phyloP scores from a whole-genome alignment of 176 grass and related monocot species.

The Otatea glauca region DNA sequence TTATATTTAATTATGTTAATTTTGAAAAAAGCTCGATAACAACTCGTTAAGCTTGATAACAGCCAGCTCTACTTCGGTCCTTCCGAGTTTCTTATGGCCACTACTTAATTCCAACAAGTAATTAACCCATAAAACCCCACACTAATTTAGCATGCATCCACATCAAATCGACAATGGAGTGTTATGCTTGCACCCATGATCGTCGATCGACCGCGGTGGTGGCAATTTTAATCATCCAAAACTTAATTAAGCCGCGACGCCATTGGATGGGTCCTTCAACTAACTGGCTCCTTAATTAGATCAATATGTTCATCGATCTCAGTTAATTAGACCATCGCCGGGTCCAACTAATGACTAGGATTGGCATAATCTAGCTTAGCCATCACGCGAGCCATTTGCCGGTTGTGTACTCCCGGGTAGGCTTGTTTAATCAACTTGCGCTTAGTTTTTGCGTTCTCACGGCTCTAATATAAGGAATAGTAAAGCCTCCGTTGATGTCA shows the following conservation, averaged over 20 bases:
- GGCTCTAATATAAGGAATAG: conserved; percentile 34
- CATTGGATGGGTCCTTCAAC: background rate
- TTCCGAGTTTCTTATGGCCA: conserved; percentile 35
- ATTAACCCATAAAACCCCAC: background rate
- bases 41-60: no score
- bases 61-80: no score
- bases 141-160: background rate
- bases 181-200: conserved; percentile 32
- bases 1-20: no score
- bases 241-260: background rate
- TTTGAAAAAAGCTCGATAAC: no score
- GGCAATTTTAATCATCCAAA: conserved; percentile 10
- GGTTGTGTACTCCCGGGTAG: conserved; percentile 35
- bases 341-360: conserved; percentile 38
- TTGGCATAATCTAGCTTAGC: background rate
- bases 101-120: background rate
- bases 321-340: conserved; percentile 8
- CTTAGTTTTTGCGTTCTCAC: background rate
- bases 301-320: background rate
- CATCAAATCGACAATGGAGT: conserved; percentile 29
- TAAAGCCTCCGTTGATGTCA: background rate
- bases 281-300: background rate
- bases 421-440: conserved; percentile 35
- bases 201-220: background rate
- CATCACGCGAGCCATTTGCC: conserved; percentile 51